A percentile compares a stretch with the other conserved stretches of the same genome.
Evolutionary conservation across 768 basidiomycete species (phyloP).

Genomic region (Rhodotorula taiwanensis): DNA sequence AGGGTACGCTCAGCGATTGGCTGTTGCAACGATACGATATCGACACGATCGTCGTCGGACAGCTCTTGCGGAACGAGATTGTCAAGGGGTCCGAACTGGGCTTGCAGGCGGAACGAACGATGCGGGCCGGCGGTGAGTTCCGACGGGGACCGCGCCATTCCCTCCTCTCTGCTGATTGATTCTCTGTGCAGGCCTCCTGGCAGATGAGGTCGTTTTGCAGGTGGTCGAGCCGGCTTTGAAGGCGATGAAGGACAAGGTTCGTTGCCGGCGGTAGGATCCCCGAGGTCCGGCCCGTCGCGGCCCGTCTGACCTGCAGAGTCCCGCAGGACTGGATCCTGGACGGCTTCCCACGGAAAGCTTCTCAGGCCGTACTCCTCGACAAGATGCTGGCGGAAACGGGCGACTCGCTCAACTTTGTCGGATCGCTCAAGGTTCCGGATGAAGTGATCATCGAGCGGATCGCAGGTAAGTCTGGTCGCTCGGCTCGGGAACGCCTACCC

Average conservation of each 20-base stretch:
- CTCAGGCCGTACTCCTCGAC: constrained; percentile 75
- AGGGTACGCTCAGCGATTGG: constrained; percentile 72
- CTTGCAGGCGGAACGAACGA: constrained; percentile 64
- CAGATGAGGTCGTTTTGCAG: constrained; percentile 71
- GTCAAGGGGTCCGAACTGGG: constrained; percentile 68
- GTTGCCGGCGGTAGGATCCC: too few species aligned
- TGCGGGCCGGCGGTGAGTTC: constrained; percentile 66
- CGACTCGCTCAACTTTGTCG: constrained; percentile 68
- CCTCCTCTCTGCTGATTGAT: too few species aligned
- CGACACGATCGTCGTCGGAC: constrained; percentile 69
- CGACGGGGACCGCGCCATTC: not conserved
- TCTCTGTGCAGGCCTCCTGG: constrained; percentile 49
- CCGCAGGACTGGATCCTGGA: constrained; percentile 84
- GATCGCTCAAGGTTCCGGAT: constrained; percentile 84
- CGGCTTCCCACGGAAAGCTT: constrained; percentile 81
- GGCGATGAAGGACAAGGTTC: constrained; percentile 45
- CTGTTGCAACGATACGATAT: constrained; percentile 76
- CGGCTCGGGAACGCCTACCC: too few species aligned
- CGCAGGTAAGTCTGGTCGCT: constrained; percentile 50
- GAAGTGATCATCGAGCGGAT: constrained; percentile 76
- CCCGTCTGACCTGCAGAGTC: too few species aligned
- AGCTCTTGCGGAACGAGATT: constrained; percentile 78
- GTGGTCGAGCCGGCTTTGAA: constrained; percentile 69
- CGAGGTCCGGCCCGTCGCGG: too few species aligned
- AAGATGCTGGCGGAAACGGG: constrained; percentile 53